Conservation (phyloP, 2,329 filamentous ascomycete genomes). For the Claviceps sorghi region DNA sequence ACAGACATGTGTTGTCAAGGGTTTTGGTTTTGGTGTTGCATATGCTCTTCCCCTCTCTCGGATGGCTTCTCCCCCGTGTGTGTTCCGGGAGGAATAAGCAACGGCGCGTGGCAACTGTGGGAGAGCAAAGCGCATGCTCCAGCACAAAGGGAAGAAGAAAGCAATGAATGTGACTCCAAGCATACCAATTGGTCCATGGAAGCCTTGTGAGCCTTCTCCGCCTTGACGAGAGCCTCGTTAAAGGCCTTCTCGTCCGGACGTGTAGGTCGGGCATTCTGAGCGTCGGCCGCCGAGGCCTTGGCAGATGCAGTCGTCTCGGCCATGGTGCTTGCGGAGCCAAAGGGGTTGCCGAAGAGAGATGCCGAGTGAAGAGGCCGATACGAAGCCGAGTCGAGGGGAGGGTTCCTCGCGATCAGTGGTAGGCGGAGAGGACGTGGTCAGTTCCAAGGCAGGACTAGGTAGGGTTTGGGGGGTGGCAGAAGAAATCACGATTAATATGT, state of each 20-base stretch:
- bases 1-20: background rate
- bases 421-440: background rate
- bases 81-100: too few species aligned
- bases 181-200: constrained; percentile 47
- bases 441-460: background rate
- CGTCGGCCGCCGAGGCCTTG: constrained; percentile 27
- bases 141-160: background rate
- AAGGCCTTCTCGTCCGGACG: constrained; percentile 78
- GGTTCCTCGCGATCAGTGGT: constrained; percentile 4
- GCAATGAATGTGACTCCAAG: background rate
- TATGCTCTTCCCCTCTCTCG: too few species aligned
- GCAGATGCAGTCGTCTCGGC: constrained; percentile 30
- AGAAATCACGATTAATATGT: background rate
- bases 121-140: background rate
- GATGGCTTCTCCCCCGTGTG: too few species aligned
- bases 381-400: constrained; percentile 6
- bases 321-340: constrained; percentile 22
- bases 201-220: constrained; percentile 74
- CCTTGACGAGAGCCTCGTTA: constrained; percentile 63
- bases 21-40: too few species aligned
- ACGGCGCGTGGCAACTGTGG: background rate
- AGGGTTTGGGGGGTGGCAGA: background rate
- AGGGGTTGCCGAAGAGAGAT: constrained; percentile 2
- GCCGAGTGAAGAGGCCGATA: constrained; percentile 9
- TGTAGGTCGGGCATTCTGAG: constrained; percentile 48